Evolutionary conservation across 176 grass and related monocot genomes (phyloP).

Genomic region (Aegilops bicornis): DNA sequence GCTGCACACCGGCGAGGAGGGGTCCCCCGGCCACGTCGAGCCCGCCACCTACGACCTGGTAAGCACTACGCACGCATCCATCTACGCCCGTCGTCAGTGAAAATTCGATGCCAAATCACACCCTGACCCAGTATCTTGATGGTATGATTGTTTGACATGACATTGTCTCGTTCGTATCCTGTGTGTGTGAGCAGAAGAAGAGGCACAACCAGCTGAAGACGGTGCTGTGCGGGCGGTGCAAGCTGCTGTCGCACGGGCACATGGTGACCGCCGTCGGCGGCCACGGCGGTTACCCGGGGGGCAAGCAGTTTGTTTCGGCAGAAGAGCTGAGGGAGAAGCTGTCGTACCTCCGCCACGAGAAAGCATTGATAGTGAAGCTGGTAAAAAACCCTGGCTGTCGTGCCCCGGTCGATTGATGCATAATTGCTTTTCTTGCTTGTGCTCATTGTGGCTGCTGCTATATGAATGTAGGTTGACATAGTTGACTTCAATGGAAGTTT

Average conservation of each 20-base stretch:
- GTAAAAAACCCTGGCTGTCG: not conserved
- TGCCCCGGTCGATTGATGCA: not conserved
- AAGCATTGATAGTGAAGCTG: slow-evolving; percentile 77
- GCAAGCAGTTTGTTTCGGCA: slow-evolving; percentile 81
- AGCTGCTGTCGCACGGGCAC: slow-evolving; percentile 74
- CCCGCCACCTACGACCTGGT: slow-evolving; percentile 72
- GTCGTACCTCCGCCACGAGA: slow-evolving; percentile 72
- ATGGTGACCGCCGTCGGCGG: slow-evolving; percentile 95
- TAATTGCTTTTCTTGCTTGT: not conserved
- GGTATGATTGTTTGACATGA: too few species aligned
- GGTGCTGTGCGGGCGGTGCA: slow-evolving; percentile 79
- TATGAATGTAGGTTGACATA: slow-evolving; percentile 74
- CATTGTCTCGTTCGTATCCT: too few species aligned
- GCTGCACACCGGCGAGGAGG: slow-evolving; percentile 69
- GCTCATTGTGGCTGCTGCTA: not conserved
- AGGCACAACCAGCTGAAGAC: slow-evolving; percentile 74
- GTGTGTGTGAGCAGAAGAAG: slow-evolving; percentile 79
- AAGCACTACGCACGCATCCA: too few species aligned
- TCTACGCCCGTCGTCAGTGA: too few species aligned
- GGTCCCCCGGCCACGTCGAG: slow-evolving; percentile 73
- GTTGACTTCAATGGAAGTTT: slow-evolving; percentile 98
- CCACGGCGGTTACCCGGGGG: slow-evolving; percentile 89
- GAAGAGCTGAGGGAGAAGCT: slow-evolving; percentile 75
- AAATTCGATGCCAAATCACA: too few species aligned
- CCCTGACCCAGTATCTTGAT: too few species aligned